Evolutionary conservation across 2,329 filamentous ascomycete genomes (phyloP).

Genomic region (Apiospora kogelbergensis): DNA sequence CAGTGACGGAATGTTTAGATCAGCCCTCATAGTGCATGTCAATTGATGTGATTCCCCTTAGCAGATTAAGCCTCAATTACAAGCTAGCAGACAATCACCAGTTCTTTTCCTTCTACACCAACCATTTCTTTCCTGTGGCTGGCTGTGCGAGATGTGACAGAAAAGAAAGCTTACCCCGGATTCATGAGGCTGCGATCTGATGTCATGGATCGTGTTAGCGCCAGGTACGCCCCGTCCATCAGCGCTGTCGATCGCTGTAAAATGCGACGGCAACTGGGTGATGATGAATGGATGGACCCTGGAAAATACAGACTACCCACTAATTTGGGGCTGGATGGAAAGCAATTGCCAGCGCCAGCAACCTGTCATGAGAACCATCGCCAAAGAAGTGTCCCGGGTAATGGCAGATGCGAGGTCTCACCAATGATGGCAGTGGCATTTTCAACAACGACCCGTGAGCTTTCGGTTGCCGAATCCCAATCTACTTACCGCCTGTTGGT

Average conservation of each 20-base stretch:
- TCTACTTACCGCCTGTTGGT: not conserved
- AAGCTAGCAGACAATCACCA: not conserved
- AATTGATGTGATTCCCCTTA: not conserved
- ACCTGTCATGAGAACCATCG: not conserved
- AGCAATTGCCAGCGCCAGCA: no score
- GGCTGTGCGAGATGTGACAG: not conserved
- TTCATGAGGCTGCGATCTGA: conserved; percentile 3
- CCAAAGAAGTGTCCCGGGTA: not conserved
- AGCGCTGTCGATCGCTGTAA: not conserved
- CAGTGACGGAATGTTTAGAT: conserved; percentile 5
- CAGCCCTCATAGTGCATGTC: not conserved
- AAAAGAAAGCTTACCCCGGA: conserved; percentile 1
- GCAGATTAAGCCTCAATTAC: not conserved
- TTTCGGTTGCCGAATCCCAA: not conserved
- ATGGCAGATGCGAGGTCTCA: not conserved
- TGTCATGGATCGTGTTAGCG: conserved; percentile 8
- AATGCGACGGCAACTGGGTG: not conserved
- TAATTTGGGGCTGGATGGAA: not conserved
- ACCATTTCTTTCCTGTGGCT: not conserved
- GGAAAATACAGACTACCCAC: not conserved
- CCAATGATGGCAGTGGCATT: not conserved
- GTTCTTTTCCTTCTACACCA: not conserved
- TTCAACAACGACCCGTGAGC: no score
- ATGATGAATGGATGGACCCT: not conserved
- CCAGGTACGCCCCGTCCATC: not conserved